phyloP scores from a whole-genome alignment of 2,329 filamentous ascomycete genomes.

The Trichoderma afroharzianum region DNA sequence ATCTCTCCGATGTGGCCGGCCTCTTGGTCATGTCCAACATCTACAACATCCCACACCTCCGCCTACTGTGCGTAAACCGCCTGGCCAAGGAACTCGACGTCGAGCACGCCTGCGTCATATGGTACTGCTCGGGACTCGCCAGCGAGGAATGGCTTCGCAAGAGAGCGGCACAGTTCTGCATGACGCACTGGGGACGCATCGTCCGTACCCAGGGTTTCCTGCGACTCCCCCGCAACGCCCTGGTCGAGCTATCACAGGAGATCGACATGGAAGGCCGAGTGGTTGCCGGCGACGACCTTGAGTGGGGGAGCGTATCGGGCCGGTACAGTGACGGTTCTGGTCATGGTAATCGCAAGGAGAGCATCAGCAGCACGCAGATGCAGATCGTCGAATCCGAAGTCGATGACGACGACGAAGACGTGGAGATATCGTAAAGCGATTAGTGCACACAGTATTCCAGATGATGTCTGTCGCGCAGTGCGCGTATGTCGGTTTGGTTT shows the following conservation, averaged over 20 bases:
- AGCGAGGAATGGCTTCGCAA: constrained; percentile 92
- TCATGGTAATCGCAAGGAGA: constrained; percentile 50
- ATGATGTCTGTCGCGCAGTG: neutral
- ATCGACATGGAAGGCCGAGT: constrained; percentile 91
- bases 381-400: constrained; percentile 55
- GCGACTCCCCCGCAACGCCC: constrained; percentile 68
- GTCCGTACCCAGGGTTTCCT: constrained; percentile 87
- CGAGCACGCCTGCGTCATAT: constrained; percentile 90
- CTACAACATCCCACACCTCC: constrained; percentile 92
- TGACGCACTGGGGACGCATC: constrained; percentile 91
- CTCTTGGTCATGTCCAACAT: constrained; percentile 97
- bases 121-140: constrained; percentile 88
- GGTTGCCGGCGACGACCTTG: constrained; percentile 79
- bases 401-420: constrained; percentile 60
- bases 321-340: constrained; percentile 42
- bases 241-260: constrained; percentile 90
- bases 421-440: constrained; percentile 49
- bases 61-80: constrained; percentile 85
- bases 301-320: constrained; percentile 48
- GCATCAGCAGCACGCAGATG: constrained; percentile 55
- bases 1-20: constrained; percentile 83
- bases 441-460: neutral
- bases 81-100: constrained; percentile 89
- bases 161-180: constrained; percentile 80
- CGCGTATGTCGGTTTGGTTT: neutral